phyloP scores from a whole-genome alignment of 2,329 filamentous ascomycete species.

The Thermomyces lanuginosus region DNA sequence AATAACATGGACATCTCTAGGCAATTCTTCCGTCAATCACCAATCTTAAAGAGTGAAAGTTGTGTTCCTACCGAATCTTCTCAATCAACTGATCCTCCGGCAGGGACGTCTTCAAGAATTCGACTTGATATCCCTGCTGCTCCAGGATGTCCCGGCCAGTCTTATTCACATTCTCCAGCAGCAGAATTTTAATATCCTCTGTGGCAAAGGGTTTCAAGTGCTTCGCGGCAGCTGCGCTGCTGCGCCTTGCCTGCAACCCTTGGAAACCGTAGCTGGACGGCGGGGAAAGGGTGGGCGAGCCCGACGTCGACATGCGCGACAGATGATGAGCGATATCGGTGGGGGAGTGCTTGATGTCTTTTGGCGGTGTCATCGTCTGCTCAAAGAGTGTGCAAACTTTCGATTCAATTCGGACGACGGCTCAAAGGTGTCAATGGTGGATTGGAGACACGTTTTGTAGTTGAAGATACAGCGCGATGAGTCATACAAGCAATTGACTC shows the following conservation, averaged over 20 bases:
- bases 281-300: constrained; percentile 59
- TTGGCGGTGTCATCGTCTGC: constrained; percentile 15
- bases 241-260: constrained; percentile 25
- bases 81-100: constrained; percentile 88
- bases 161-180: constrained; percentile 91
- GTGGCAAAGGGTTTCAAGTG: constrained; percentile 90
- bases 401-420: no score
- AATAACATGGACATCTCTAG: constrained; percentile 85
- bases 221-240: constrained; percentile 41
- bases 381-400: no score
- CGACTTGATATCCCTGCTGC: constrained; percentile 87
- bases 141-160: constrained; percentile 70
- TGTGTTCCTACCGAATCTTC: constrained; percentile 61
- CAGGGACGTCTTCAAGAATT: constrained; percentile 73
- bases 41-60: constrained; percentile 2
- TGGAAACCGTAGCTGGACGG: constrained; percentile 44
- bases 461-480: no score
- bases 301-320: constrained; percentile 56
- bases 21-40: constrained; percentile 1
- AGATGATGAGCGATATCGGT: constrained; percentile 25
- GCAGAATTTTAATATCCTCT: constrained; percentile 86
- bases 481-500: no score
- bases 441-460: no score
- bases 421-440: no score
- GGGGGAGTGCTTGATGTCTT: constrained; percentile 17